Conservation (phyloP, 352 stramenopile genomes). For the Phytophthora colocasiae region DNA sequence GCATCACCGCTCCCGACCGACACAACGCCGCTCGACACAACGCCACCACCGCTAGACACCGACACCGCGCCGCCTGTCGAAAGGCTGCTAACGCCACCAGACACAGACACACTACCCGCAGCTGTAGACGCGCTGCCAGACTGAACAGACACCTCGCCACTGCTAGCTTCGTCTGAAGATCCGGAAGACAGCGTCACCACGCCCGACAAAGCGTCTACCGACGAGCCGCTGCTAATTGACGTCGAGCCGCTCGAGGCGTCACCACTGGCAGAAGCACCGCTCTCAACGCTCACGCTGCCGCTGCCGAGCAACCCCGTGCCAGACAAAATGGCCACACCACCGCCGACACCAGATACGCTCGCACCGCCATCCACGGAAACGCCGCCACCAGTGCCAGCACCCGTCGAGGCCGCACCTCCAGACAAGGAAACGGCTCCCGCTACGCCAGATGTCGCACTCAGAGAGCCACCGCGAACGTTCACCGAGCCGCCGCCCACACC, state of each 20-base stretch:
- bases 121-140: not conserved
- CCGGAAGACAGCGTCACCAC: not conserved
- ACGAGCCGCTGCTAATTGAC: not conserved
- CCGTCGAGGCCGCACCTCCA: not conserved
- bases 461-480: constrained; percentile 16
- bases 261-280: not conserved
- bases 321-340: not conserved
- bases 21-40: not conserved
- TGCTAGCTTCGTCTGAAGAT: not conserved
- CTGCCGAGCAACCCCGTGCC: not conserved
- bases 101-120: not conserved
- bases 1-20: not conserved
- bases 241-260: not conserved
- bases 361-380: constrained; percentile 8
- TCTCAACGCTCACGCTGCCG: not conserved
- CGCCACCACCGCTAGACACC: not conserved
- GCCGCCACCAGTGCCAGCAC: not conserved
- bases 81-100: not conserved
- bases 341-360: not conserved
- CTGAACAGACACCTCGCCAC: not conserved
- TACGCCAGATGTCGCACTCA: constrained; percentile 17
- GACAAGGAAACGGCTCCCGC: constrained; percentile 12
- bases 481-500: constrained; percentile 22
- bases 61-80: not conserved
- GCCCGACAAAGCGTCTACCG: not conserved